Evolutionary conservation across 345 rosid genomes (phyloP).

Genomic region (Bruguiera sexangula): DNA sequence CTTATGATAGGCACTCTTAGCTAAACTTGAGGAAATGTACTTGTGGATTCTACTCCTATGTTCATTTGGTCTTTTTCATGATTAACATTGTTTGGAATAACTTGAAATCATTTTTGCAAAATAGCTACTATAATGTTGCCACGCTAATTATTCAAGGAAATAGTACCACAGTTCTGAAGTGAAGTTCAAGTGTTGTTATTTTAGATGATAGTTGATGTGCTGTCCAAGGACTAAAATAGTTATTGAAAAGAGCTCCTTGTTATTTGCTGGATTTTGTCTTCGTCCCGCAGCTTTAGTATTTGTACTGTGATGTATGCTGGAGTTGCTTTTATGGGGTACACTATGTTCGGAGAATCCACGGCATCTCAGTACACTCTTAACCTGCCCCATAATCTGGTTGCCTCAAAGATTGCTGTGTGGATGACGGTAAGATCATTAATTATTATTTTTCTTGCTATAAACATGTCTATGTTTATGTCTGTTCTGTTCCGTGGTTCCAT

Average conservation of each 20-base stretch:
- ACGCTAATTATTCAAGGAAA: no score
- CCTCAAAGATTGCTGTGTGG: slow-evolving; percentile 95
- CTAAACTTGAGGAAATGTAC: neutral
- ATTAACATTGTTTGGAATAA: no score
- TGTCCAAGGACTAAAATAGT: no score
- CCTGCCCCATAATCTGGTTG: slow-evolving; percentile 76
- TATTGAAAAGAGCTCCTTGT: neutral
- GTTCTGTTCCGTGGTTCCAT: neutral
- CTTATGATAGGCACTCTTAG: neutral
- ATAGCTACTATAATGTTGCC: no score
- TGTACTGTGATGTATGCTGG: slow-evolving; percentile 81
- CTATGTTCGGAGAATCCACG: slow-evolving; percentile 76
- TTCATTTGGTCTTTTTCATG: no score
- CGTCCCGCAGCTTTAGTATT: slow-evolving; percentile 54
- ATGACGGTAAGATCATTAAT: slow-evolving; percentile 55
- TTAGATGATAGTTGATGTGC: no score
- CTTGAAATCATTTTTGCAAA: no score
- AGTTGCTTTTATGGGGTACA: slow-evolving; percentile 83
- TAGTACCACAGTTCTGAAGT: no score
- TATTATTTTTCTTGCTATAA: neutral
- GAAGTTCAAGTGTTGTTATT: no score
- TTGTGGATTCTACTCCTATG: neutral
- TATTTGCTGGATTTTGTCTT: neutral
- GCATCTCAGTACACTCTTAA: slow-evolving; percentile 85
- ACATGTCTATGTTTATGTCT: neutral